A percentile compares a stretch with the other conserved stretches of the same genome.
phyloP scores from a whole-genome alignment of 371 early-diverging fungal genomes.

The Mucor indicus region DNA sequence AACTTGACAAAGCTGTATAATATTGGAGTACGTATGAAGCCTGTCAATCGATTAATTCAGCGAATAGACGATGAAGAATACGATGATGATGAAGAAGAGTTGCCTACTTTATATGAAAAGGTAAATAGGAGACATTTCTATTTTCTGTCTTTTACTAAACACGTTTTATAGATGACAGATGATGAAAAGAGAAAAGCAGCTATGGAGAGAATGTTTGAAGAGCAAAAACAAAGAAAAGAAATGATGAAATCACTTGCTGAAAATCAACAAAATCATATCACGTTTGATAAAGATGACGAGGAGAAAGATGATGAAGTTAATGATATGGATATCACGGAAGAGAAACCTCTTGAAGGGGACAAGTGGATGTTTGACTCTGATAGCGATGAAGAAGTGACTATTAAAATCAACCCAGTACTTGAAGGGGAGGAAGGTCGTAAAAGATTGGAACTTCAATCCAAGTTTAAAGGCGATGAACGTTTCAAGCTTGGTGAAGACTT shows the following conservation, averaged over 20 bases:
- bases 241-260: conserved; percentile 17
- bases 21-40: conserved; percentile 43
- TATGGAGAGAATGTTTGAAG: conserved; percentile 25
- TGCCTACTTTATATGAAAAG: too few relatives aligned
- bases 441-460: conserved; percentile 49
- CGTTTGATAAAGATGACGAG: conserved; percentile 28
- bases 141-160: too few relatives aligned
- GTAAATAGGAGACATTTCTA: too few relatives aligned
- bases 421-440: conserved; percentile 59
- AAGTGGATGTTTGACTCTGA: conserved; percentile 59
- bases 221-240: conserved; percentile 24
- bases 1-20: conserved; percentile 65
- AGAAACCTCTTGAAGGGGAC: conserved; percentile 27
- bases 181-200: conserved; percentile 34
- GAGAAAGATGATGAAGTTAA: conserved; percentile 24
- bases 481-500: conserved; percentile 60
- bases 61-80: conserved; percentile 8
- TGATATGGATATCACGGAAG: too few relatives aligned
- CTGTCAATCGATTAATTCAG: conserved; percentile 30
- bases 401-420: conserved; percentile 56
- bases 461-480: conserved; percentile 56
- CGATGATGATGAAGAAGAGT: conserved; percentile 8
- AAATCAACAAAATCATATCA: conserved; percentile 17
- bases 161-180: conserved; percentile 5
- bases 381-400: conserved; percentile 19